Percentiles rank a stretch among this genome's conserved stretches.
phyloP scores from a whole-genome alignment of 306 rosid genomes.

The Vachellia pachyceras region DNA sequence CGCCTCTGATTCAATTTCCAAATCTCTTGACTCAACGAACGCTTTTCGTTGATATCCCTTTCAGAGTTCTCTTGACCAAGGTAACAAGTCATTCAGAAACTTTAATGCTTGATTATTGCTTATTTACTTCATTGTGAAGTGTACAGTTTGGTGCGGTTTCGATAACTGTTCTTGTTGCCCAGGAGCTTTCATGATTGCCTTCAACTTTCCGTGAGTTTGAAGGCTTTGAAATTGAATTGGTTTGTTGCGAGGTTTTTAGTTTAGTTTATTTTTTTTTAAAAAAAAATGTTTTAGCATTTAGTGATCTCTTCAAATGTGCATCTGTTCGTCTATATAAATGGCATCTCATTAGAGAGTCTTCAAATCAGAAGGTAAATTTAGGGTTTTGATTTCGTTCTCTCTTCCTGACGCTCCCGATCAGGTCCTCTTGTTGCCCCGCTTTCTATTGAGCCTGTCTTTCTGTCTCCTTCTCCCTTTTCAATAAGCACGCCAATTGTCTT shows the following conservation, averaged over 20 bases:
- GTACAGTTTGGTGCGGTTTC: slow-evolving; percentile 47
- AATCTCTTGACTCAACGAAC: not conserved
- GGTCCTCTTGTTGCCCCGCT: slow-evolving; percentile 26
- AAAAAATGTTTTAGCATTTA: slow-evolving; percentile 28
- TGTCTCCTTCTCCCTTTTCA: slow-evolving; percentile 5
- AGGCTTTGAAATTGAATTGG: slow-evolving; percentile 39
- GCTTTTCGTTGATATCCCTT: not conserved
- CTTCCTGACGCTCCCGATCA: slow-evolving; percentile 35
- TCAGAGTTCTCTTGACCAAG: slow-evolving; percentile 1
- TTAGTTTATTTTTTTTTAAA: not conserved
- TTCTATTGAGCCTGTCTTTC: not conserved
- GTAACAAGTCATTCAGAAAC: slow-evolving; percentile 4
- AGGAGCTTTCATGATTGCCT: slow-evolving; percentile 52
- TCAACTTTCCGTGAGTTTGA: slow-evolving; percentile 63
- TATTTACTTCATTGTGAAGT: not conserved
- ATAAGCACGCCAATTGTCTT: not conserved
- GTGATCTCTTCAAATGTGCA: slow-evolving; percentile 30
- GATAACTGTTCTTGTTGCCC: slow-evolving; percentile 48
- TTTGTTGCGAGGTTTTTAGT: not conserved
- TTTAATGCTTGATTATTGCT: slow-evolving; percentile 9
- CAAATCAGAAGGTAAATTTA: slow-evolving; percentile 41
- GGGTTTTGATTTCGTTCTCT: slow-evolving; percentile 51
- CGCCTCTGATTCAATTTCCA: not conserved
- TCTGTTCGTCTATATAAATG: slow-evolving; percentile 48
- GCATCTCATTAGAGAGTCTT: slow-evolving; percentile 37